Evolutionary conservation across 306 rosid species (phyloP).

Genomic region (Pyrus bretschneideri): DNA sequence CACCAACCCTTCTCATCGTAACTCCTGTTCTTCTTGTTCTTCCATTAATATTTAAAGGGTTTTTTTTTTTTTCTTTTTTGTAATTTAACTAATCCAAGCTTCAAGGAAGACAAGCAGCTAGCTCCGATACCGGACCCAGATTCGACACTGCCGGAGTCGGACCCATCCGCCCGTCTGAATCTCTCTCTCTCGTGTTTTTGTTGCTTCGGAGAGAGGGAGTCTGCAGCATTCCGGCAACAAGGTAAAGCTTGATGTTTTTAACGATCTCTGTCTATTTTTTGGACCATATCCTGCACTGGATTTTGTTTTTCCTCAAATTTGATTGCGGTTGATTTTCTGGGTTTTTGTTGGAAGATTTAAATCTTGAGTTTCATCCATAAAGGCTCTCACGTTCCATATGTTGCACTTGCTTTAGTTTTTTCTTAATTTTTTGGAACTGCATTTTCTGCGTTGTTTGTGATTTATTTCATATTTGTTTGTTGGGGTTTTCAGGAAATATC

Average conservation of each 20-base stretch:
- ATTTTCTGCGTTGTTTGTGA: background rate
- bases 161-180: slow-evolving; percentile 6
- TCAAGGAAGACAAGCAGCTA: background rate
- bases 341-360: background rate
- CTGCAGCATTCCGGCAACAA: background rate
- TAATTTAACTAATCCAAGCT: background rate
- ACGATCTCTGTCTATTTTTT: background rate
- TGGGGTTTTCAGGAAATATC: background rate
- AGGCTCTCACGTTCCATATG: background rate
- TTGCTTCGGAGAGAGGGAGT: slow-evolving; percentile 21
- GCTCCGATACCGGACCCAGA: slow-evolving; percentile 21
- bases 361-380: background rate
- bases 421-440: background rate
- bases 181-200: slow-evolving; percentile 1
- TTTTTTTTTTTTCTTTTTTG: background rate
- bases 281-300: background rate
- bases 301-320: background rate
- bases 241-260: background rate
- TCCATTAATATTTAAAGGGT: background rate
- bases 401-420: background rate
- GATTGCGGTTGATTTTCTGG: background rate
- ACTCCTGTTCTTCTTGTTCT: background rate
- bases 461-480: background rate
- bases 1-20: background rate
- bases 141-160: slow-evolving; percentile 27